Evolutionary conservation across 805 yeast genomes (phyloP).

Genomic region (Kodamaea nitidulidarum): DNA sequence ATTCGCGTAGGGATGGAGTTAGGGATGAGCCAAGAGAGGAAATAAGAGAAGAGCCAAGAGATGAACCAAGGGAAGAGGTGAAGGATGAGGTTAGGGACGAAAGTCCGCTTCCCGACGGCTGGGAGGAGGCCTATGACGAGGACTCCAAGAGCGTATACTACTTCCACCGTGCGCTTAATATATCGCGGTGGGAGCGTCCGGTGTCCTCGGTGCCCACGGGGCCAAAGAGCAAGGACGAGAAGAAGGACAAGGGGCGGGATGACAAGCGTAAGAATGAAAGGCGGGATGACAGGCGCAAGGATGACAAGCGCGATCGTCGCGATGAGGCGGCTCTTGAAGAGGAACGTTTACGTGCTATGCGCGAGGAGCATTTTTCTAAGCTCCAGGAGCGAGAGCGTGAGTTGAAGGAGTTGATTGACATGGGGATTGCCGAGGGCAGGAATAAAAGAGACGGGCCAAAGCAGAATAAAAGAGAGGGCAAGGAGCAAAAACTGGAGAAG

Average conservation of each 20-base stretch:
- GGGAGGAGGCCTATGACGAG: slow-evolving; percentile 57
- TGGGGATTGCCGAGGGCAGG: slow-evolving; percentile 1
- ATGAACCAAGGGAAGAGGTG: background rate
- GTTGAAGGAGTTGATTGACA: slow-evolving; percentile 32
- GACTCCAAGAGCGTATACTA: slow-evolving; percentile 47
- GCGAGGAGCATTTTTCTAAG: slow-evolving; percentile 30
- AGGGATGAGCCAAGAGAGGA: background rate
- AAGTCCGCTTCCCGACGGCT: slow-evolving; percentile 52
- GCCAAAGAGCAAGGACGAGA: slow-evolving; percentile 17
- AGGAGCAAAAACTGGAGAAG: slow-evolving; percentile 8
- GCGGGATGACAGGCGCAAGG: slow-evolving; percentile 2
- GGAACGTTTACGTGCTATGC: slow-evolving; percentile 28
- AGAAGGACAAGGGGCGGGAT: slow-evolving; percentile 3
- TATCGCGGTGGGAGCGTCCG: slow-evolving; percentile 63
- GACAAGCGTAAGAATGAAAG: background rate
- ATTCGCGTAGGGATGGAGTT: slow-evolving; percentile 16
- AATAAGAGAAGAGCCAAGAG: background rate
- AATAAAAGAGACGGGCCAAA: background rate
- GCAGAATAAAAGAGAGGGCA: background rate
- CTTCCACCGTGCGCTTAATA: slow-evolving; percentile 45
- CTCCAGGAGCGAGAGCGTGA: slow-evolving; percentile 32
- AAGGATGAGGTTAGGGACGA: slow-evolving; percentile 2
- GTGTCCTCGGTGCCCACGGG: slow-evolving; percentile 30
- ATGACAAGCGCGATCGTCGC: slow-evolving; percentile 4
- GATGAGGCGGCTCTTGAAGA: slow-evolving; percentile 22